These are phyloP conservation scores for Voacanga thouarsii DNA, from an alignment of 257 asterid genomes.

Conservation along the genomic window DNA sequence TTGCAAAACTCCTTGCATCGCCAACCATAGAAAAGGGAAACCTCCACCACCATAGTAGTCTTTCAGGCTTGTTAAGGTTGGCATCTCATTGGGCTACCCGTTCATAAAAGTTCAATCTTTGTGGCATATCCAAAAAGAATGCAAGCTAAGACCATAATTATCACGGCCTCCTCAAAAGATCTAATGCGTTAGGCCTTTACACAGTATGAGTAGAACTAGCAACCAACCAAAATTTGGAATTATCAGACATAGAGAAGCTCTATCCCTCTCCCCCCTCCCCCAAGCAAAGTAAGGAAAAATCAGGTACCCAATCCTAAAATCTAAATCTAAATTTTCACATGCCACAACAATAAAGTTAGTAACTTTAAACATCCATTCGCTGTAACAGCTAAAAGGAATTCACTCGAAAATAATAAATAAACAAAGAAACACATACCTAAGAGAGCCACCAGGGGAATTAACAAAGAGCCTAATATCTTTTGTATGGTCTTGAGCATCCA, in stretches of 20 bases:
- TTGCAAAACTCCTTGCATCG: not conserved
- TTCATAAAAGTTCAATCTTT: not conserved
- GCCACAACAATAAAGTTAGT: not conserved
- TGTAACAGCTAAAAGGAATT: not conserved
- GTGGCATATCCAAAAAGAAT: not conserved
- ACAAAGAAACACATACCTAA: constrained; percentile 44
- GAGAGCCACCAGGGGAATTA: constrained; percentile 93
- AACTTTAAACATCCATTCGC: not conserved
- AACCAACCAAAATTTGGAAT: not conserved
- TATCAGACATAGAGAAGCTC: not conserved
- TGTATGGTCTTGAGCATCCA: constrained; percentile 80
- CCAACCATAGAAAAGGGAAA: not conserved
- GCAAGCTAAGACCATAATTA: not conserved
- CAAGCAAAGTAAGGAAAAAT: not conserved
- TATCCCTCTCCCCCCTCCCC: not conserved
- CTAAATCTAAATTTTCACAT: not conserved
- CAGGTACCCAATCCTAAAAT: not conserved
- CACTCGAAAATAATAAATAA: not conserved
- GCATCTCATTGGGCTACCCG: not conserved
- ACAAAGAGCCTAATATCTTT: constrained; percentile 84
- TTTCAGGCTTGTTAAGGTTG: not conserved
- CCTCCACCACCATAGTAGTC: not conserved
- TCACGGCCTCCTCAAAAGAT: not conserved
- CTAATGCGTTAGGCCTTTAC: not conserved
- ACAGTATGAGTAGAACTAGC: not conserved